Conservation (phyloP, 2,329 filamentous ascomycete species). For the Cytospora paraplurivora region DNA sequence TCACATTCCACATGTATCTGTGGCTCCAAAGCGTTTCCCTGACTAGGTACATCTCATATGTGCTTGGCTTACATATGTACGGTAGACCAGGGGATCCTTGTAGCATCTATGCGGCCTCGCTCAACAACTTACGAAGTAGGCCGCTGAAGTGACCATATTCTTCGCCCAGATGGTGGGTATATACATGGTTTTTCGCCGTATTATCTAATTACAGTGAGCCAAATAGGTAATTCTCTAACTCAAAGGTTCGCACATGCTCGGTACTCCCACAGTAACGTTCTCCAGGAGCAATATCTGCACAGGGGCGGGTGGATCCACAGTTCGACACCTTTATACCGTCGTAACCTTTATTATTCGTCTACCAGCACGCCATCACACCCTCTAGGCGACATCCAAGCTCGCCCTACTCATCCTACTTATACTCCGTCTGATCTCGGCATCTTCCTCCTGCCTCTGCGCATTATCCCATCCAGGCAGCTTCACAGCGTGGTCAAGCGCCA, state of each 20-base stretch:
- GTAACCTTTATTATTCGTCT: neutral
- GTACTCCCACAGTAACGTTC: neutral
- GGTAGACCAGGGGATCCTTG: no score
- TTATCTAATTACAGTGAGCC: no score
- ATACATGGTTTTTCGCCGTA: no score
- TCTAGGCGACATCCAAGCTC: slow-evolving; percentile 1
- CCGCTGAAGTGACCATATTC: no score
- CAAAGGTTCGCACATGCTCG: no score
- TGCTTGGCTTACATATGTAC: no score
- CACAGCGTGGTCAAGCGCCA: slow-evolving; percentile 56
- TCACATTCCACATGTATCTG: neutral
- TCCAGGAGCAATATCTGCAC: neutral
- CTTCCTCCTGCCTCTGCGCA: slow-evolving; percentile 31
- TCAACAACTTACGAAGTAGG: no score
- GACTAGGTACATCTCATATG: no score
- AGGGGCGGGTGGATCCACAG: neutral
- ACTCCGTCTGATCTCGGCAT: slow-evolving; percentile 25
- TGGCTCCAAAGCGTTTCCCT: no score
- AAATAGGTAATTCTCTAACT: no score
- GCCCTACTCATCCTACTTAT: slow-evolving; percentile 11
- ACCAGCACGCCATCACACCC: neutral
- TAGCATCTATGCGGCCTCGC: no score
- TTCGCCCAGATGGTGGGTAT: no score
- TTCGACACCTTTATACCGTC: neutral
- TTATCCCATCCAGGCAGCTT: slow-evolving; percentile 43